Evolutionary conservation across 1,139 yeast genomes (phyloP).

Genomic region (Yamadazyma sp.): DNA sequence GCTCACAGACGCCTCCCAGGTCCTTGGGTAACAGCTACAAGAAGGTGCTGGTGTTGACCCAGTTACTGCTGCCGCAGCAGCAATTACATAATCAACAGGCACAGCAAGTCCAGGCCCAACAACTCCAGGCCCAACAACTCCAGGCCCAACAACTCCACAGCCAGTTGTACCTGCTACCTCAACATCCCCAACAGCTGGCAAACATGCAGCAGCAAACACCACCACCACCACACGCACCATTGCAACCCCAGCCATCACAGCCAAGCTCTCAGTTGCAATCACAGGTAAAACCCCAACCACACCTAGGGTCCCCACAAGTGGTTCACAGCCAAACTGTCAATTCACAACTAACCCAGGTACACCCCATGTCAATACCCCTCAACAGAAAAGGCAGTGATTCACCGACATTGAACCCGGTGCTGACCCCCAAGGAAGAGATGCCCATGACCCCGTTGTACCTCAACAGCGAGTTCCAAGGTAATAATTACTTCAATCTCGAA

Average conservation of each 20-base stretch:
- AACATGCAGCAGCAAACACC: constrained; percentile 7
- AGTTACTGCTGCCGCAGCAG: constrained; percentile 7
- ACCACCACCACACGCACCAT: constrained; percentile 7
- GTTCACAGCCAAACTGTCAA: background rate
- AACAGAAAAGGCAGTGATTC: constrained; percentile 27
- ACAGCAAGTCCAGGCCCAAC: constrained; percentile 9
- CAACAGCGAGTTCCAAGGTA: constrained; percentile 16
- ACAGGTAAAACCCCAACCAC: too few relatives aligned
- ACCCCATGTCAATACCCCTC: constrained; percentile 9
- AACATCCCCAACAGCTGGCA: constrained; percentile 3
- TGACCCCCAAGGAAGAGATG: constrained; percentile 44
- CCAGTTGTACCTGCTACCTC: constrained; percentile 5
- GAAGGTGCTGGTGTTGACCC: constrained; percentile 18
- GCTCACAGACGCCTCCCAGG: constrained; percentile 53
- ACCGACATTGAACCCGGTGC: constrained; percentile 43
- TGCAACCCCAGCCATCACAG: background rate
- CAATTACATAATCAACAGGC: constrained; percentile 8
- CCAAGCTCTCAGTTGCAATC: background rate
- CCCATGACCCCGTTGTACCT: constrained; percentile 50
- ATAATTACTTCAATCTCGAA: constrained; percentile 14
- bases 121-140: constrained; percentile 1
- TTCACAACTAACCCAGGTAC: background rate
- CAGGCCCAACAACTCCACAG: constrained; percentile 1
- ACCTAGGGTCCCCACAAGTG: too few relatives aligned
- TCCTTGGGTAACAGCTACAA: constrained; percentile 25